phyloP scores from a whole-genome alignment of 352 stramenopile species.

The Pythium rishiriense region DNA sequence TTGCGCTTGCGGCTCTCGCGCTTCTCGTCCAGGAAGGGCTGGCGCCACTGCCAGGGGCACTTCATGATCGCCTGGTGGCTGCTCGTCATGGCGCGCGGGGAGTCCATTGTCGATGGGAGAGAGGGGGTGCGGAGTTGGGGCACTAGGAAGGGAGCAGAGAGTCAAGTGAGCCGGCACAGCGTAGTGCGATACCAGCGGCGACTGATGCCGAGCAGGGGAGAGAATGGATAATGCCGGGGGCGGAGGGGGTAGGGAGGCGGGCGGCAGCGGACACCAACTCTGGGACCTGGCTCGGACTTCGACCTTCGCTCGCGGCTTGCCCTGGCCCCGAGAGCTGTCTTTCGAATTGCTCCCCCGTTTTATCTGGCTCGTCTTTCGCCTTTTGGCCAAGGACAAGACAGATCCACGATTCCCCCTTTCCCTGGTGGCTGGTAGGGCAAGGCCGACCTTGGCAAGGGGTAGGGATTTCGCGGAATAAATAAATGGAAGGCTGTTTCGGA shows the following conservation, averaged over 20 bases:
- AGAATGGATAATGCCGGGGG: slow-evolving; percentile 15
- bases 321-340: slow-evolving; percentile 15
- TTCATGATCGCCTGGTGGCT: slow-evolving; percentile 87
- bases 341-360: slow-evolving; percentile 4
- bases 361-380: slow-evolving; percentile 15
- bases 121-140: not conserved
- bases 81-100: slow-evolving; percentile 39
- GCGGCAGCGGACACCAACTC: slow-evolving; percentile 9
- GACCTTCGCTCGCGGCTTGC: slow-evolving; percentile 14
- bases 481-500: slow-evolving; percentile 25
- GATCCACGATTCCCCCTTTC: slow-evolving; percentile 18
- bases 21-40: slow-evolving; percentile 84
- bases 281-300: slow-evolving; percentile 26
- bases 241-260: slow-evolving; percentile 1
- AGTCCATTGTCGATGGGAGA: slow-evolving; percentile 46
- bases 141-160: slow-evolving; percentile 15
- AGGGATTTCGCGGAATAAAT: slow-evolving; percentile 17
- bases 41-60: slow-evolving; percentile 86
- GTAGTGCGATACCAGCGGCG: not conserved
- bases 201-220: not conserved
- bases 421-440: slow-evolving; percentile 13
- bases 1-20: slow-evolving; percentile 83
- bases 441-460: slow-evolving; percentile 15
- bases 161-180: not conserved
- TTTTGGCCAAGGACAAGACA: slow-evolving; percentile 19